Percentiles rank a stretch among this genome's conserved stretches.
Evolutionary conservation across 257 asterid species (phyloP).

Genomic region (Ehretia macrophylla): DNA sequence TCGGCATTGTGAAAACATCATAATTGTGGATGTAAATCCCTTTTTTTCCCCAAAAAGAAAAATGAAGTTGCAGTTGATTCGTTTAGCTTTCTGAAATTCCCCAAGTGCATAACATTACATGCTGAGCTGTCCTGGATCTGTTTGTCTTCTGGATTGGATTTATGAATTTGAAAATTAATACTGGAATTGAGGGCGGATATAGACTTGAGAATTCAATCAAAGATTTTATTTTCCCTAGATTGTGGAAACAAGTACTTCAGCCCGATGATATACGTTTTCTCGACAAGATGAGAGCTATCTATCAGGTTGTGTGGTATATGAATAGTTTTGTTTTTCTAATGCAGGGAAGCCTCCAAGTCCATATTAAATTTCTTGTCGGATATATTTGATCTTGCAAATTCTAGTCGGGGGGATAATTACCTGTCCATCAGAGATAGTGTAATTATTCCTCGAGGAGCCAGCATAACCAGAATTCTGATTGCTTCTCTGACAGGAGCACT

Average conservation of each 20-base stretch:
- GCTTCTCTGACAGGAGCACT: constrained; percentile 95
- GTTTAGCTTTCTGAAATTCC: background rate
- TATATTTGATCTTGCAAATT: constrained; percentile 72
- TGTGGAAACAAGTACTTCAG: no score
- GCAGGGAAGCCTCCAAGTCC: constrained; percentile 98
- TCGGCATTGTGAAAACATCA: background rate
- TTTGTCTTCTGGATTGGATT: no score
- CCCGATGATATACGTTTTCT: no score
- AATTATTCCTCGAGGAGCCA: constrained; percentile 73
- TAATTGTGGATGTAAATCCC: no score
- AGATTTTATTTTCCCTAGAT: no score
- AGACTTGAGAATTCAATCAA: no score
- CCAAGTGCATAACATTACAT: no score
- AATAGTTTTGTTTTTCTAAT: constrained; percentile 11
- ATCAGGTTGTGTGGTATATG: background rate
- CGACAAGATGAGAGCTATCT: background rate
- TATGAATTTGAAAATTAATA: no score
- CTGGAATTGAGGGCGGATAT: no score
- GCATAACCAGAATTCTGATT: constrained; percentile 67
- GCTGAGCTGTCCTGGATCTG: no score
- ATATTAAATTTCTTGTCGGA: constrained; percentile 78
- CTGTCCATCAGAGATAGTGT: constrained; percentile 70
- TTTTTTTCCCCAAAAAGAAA: no score
- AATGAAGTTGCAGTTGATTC: background rate
- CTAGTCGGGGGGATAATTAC: constrained; percentile 59